Evolutionary conservation across 306 rosid genomes (phyloP).

Genomic region (Arachis hypogaea): DNA sequence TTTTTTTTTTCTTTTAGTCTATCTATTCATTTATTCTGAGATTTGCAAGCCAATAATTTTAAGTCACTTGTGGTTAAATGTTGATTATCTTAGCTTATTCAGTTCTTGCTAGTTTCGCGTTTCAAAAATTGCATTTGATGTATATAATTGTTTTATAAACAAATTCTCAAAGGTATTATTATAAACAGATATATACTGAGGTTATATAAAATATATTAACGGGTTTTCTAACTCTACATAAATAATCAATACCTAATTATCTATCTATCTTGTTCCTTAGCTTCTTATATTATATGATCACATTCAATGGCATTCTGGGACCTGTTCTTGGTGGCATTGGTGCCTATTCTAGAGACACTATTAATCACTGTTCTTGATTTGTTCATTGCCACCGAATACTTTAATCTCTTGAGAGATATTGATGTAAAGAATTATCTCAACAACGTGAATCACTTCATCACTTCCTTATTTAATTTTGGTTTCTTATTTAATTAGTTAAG

Average conservation of each 20-base stretch:
- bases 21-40: conserved; percentile 9
- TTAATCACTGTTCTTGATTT: conserved; percentile 58
- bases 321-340: conserved; percentile 57
- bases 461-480: neutral
- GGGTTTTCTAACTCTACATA: no score
- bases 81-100: conserved; percentile 3
- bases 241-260: no score
- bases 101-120: conserved; percentile 13
- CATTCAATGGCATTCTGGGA: conserved; percentile 44
- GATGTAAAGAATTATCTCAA: conserved; percentile 58
- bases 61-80: neutral
- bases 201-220: no score
- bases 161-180: conserved; percentile 13
- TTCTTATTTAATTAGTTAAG: no score
- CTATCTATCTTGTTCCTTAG: no score
- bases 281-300: neutral
- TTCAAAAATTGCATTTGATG: conserved; percentile 22
- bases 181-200: no score
- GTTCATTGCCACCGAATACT: conserved; percentile 53
- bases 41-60: conserved; percentile 25
- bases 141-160: conserved; percentile 27
- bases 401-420: conserved; percentile 44
- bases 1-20: neutral
- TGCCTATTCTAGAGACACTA: conserved; percentile 63
- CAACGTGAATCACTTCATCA: conserved; percentile 37